Percentiles rank a stretch among this genome's conserved stretches.
Evolutionary conservation across 208 protist species (phyloP).

Genomic region (Naegleria gruberi): DNA sequence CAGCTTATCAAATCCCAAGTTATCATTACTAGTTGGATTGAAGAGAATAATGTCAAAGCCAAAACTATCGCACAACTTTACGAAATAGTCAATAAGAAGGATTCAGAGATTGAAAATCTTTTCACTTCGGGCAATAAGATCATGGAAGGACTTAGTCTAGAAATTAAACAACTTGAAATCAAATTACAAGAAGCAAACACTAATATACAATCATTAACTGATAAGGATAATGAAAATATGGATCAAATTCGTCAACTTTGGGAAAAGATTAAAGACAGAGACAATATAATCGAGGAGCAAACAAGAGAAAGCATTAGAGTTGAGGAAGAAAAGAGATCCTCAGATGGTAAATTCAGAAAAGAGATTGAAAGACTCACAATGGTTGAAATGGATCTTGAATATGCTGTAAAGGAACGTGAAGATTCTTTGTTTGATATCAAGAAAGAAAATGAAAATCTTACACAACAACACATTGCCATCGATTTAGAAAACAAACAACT

Average conservation of each 20-base stretch:
- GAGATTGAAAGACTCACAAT: background rate
- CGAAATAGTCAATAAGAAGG: background rate
- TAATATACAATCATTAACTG: background rate
- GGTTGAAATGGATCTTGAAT: background rate
- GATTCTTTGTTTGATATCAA: background rate
- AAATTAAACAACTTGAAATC: background rate
- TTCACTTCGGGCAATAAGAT: background rate
- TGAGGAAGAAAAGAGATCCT: background rate
- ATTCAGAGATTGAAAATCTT: background rate
- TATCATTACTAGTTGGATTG: background rate
- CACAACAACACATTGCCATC: background rate
- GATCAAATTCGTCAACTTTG: background rate
- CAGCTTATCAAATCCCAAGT: background rate
- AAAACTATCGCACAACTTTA: background rate
- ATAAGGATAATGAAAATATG: background rate
- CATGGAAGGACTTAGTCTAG: background rate
- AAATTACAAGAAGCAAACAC: background rate
- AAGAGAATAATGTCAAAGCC: background rate
- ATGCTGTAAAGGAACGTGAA: background rate
- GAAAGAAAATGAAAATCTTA: background rate
- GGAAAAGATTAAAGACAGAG: background rate
- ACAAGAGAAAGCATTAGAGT: background rate
- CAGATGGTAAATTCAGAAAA: background rate
- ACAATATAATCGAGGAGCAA: background rate
- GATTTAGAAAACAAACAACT: background rate